phyloP scores from a whole-genome alignment of 257 asterid genomes.

The Pogostemon cablin region DNA sequence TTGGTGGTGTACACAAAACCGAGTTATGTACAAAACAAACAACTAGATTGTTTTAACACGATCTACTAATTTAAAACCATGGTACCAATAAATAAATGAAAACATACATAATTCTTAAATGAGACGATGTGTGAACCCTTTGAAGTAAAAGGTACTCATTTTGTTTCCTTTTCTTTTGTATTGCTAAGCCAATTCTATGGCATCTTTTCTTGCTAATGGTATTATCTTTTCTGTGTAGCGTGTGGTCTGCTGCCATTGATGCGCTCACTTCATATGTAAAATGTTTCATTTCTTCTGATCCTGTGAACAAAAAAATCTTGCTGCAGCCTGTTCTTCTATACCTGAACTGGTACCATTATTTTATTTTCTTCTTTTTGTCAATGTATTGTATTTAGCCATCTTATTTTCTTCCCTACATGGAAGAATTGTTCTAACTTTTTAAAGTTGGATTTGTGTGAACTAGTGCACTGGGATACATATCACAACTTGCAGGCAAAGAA shows the following conservation, averaged over 20 bases:
- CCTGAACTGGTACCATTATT: slow-evolving; percentile 65
- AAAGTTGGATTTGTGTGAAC: slow-evolving; percentile 34
- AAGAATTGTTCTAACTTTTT: slow-evolving; percentile 36
- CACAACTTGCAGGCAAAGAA: slow-evolving; percentile 70
- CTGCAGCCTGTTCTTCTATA: slow-evolving; percentile 93
- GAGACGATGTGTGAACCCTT: no score
- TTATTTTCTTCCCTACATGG: slow-evolving; percentile 25
- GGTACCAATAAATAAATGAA: no score
- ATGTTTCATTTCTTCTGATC: slow-evolving; percentile 79
- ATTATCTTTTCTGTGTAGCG: slow-evolving; percentile 54
- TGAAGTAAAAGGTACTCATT: background rate
- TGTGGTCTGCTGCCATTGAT: slow-evolving; percentile 94
- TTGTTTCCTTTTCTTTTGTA: slow-evolving; percentile 5
- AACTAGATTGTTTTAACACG: no score
- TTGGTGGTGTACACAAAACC: no score
- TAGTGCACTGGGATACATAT: slow-evolving; percentile 81
- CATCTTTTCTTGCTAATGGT: slow-evolving; percentile 24
- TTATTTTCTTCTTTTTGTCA: slow-evolving; percentile 21
- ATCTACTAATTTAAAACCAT: no score
- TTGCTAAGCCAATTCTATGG: slow-evolving; percentile 13
- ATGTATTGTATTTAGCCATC: slow-evolving; percentile 18
- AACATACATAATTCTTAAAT: no score
- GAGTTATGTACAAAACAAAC: no score
- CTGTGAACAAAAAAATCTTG: slow-evolving; percentile 68
- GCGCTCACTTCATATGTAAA: slow-evolving; percentile 82